phyloP scores from a whole-genome alignment of 2,329 filamentous ascomycete species.

The Periglandula ipomoeae region DNA sequence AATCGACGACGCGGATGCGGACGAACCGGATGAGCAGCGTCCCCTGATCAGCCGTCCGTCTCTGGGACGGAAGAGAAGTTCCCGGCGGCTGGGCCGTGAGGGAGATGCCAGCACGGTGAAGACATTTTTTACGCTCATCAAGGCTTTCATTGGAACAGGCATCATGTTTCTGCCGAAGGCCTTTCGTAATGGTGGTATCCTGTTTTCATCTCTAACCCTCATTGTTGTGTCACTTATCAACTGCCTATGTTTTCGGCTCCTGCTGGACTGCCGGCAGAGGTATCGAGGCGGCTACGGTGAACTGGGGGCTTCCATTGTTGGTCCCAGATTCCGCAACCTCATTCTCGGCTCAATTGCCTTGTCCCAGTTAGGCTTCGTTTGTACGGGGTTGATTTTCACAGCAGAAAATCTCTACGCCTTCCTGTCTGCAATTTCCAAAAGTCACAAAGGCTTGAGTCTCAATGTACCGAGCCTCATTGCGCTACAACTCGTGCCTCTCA shows the following conservation, averaged over 20 bases:
- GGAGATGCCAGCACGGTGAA: conserved; percentile 61
- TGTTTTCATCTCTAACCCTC: conserved; percentile 64
- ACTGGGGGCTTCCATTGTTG: conserved; percentile 57
- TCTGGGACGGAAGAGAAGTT: conserved; percentile 44
- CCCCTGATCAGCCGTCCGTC: conserved; percentile 36
- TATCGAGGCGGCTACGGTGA: conserved; percentile 68
- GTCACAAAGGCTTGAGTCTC: conserved; percentile 41
- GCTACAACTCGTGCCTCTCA: conserved; percentile 53
- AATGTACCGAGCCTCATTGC: conserved; percentile 49
- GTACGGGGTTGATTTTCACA: conserved; percentile 67
- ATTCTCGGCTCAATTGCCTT: conserved; percentile 63
- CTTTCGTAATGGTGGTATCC: conserved; percentile 67
- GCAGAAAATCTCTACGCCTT: conserved; percentile 66
- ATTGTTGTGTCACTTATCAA: conserved; percentile 56
- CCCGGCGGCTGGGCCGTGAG: conserved; percentile 31
- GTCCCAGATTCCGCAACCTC: conserved; percentile 51
- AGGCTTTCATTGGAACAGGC: conserved; percentile 71
- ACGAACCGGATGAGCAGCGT: conserved; percentile 40
- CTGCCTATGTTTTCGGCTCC: conserved; percentile 61
- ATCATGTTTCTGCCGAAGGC: conserved; percentile 78
- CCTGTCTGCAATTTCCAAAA: conserved; percentile 48
- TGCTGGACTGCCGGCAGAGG: conserved; percentile 55
- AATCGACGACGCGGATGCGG: conserved; percentile 33
- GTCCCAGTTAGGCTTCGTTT: conserved; percentile 71
- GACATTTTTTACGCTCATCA: conserved; percentile 70